Evolutionary conservation across 2,329 filamentous ascomycete genomes (phyloP).

Genomic region (Didymella keratinophila): DNA sequence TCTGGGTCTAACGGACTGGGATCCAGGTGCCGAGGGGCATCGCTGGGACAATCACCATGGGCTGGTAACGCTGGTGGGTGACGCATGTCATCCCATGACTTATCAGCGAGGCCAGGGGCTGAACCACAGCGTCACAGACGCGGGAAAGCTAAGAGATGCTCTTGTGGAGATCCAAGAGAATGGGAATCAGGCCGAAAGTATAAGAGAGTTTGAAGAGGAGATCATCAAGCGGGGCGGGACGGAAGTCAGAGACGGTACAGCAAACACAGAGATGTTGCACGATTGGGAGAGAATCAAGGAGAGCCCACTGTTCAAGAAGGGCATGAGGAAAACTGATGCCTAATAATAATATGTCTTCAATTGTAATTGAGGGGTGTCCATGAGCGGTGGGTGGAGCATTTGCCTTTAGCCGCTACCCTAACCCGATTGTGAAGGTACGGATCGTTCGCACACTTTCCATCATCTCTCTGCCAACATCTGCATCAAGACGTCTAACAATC

Average conservation of each 20-base stretch:
- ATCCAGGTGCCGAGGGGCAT: slow-evolving; percentile 40
- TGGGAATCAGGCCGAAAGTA: slow-evolving; percentile 34
- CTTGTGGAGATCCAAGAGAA: slow-evolving; percentile 38
- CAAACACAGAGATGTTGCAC: slow-evolving; percentile 48
- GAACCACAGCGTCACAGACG: slow-evolving; percentile 59
- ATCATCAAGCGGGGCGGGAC: slow-evolving; percentile 51
- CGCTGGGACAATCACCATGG: slow-evolving; percentile 48
- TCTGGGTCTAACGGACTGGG: slow-evolving; percentile 48
- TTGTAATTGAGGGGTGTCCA: background rate
- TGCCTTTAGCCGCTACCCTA: background rate
- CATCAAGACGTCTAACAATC: background rate
- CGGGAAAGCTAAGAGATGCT: slow-evolving; percentile 49
- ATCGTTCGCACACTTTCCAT: background rate
- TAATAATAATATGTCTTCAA: background rate
- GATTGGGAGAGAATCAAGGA: slow-evolving; percentile 49
- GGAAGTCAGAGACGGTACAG: slow-evolving; percentile 44
- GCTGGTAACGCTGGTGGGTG: slow-evolving; percentile 50
- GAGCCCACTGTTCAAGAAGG: slow-evolving; percentile 45
- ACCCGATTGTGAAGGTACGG: background rate
- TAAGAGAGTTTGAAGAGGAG: slow-evolving; percentile 55
- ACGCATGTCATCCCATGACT: slow-evolving; percentile 54
- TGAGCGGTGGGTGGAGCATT: too few species aligned
- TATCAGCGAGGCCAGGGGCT: slow-evolving; percentile 59
- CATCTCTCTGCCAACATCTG: background rate
- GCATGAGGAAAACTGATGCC: slow-evolving; percentile 36